Conservation (phyloP, 2,329 filamentous ascomycete species). For the Colletotrichum chlorophyti region DNA sequence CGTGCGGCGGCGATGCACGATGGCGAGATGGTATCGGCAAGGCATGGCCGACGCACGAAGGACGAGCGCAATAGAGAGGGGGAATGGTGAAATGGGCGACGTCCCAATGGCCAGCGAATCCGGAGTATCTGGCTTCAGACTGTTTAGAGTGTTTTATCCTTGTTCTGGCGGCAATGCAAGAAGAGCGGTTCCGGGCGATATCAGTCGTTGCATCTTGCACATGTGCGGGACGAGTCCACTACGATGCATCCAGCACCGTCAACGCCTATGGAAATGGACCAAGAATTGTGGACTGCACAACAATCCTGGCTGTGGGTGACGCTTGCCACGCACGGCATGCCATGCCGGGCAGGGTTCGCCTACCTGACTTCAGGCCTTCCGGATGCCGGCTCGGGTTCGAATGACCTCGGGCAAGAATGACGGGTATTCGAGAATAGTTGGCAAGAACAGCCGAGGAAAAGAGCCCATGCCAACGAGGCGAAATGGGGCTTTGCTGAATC, state of each 20-base stretch:
- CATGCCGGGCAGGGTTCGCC: no score
- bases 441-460: constrained; percentile 24
- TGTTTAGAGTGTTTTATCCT: neutral
- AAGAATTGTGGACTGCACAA: constrained; percentile 12
- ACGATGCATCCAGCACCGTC: constrained; percentile 5
- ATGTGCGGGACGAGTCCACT: constrained; percentile 15
- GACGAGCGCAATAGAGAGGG: constrained; percentile 16
- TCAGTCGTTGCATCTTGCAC: constrained; percentile 13
- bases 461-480: neutral
- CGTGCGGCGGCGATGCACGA: constrained; percentile 15
- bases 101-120: constrained; percentile 12
- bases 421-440: neutral
- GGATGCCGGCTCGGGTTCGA: constrained; percentile 9
- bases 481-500: neutral
- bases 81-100: constrained; percentile 14
- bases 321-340: no score
- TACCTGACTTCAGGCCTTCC: neutral
- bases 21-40: constrained; percentile 14
- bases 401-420: constrained; percentile 12
- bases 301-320: constrained; percentile 3
- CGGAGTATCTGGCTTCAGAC: neutral
- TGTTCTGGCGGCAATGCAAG: constrained; percentile 6
- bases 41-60: neutral
- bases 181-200: neutral
- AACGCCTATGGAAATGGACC: no score